A percentile compares a stretch with the other conserved stretches of the same genome.
Evolutionary conservation across 2,329 filamentous ascomycete genomes (phyloP).

Genomic region (Diaporthe citrichinensis): DNA sequence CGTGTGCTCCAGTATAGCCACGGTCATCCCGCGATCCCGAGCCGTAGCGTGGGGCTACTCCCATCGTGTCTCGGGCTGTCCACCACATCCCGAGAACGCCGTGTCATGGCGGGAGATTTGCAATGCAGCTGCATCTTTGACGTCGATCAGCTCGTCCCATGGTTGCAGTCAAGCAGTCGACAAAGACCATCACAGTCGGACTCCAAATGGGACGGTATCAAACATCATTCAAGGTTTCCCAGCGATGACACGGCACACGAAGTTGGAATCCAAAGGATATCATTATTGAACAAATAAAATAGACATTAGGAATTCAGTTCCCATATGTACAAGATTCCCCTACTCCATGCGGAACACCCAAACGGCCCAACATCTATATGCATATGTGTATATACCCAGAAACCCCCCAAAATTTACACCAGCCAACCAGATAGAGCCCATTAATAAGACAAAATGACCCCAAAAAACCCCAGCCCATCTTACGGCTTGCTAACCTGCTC

Average conservation of each 20-base stretch:
- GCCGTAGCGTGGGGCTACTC: neutral
- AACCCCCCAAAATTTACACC: neutral
- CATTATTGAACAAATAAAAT: conserved; percentile 17
- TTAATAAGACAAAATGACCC: neutral
- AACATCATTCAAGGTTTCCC: neutral
- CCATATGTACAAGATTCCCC: conserved; percentile 10
- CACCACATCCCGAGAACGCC: conserved; percentile 2
- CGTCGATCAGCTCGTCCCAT: neutral
- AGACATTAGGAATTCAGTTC: conserved; percentile 21
- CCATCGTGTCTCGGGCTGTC: neutral
- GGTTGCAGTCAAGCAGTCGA: neutral
- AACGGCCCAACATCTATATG: conserved; percentile 1
- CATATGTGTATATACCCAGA: conserved; percentile 4
- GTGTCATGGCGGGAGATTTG: conserved; percentile 1
- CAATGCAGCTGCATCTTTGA: neutral
- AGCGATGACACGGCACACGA: neutral
- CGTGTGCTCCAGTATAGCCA: neutral
- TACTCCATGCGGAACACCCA: conserved; percentile 12
- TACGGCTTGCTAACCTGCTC: conserved; percentile 42
- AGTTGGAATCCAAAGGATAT: neutral
- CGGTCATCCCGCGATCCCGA: conserved; percentile 9
- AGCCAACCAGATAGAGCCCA: neutral
- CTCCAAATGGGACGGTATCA: neutral
- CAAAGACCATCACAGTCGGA: neutral
- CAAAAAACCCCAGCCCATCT: conserved; percentile 14